Evolutionary conservation across 2,329 filamentous ascomycete species (phyloP), one percentile per base, ranked within the genome.

Genomic region (Botrytis pseudocinerea): DNA sequence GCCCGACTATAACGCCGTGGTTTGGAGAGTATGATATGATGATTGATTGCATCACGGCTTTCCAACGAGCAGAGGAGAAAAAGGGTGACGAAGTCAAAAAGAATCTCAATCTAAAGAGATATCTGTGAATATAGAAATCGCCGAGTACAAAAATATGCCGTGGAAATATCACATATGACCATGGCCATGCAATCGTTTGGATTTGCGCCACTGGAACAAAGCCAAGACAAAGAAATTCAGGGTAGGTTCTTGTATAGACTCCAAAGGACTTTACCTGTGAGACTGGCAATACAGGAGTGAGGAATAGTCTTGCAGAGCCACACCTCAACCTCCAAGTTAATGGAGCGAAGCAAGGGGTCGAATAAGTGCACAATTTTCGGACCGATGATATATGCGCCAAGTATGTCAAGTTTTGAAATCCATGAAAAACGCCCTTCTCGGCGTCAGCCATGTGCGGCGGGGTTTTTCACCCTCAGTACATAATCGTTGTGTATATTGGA

Each of bases 311-410:
- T n/a, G 28, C 28, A 48, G 44, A 65, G 20, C 25, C 28, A 32
- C n/a, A 22, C 2, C 32, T 51, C 20, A 16, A 40, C 25, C 14
- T n/a, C 64, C 46, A 68, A 16, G 35, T n/a, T 28, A 20, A 66
- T n/a, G 44, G 28, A 66, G 64, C 10, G 48, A 68, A 22, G 25
- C 10, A 68, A 42, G 48, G 25, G 42, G 35, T 42, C 9, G 25
- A 54, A 57, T 42, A 68, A 48, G 9, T 68, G 20, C 48, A 2
- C 35, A 14, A 14, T 57, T 42, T 57, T 68, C 65, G 65, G 65
- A 32, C 65, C 65, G 65, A 68, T 42, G 35, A 57, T 68, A 42
- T n/a, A 54, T 68, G 65, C n/a, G 65, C 65, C 65, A 68, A 68
- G 65, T 57, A 57, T 57, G 48, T 68, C 48, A 10, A 68, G 65